Conservation (phyloP, 1,139 yeast species). For the Yamadazyma diospyri region DNA sequence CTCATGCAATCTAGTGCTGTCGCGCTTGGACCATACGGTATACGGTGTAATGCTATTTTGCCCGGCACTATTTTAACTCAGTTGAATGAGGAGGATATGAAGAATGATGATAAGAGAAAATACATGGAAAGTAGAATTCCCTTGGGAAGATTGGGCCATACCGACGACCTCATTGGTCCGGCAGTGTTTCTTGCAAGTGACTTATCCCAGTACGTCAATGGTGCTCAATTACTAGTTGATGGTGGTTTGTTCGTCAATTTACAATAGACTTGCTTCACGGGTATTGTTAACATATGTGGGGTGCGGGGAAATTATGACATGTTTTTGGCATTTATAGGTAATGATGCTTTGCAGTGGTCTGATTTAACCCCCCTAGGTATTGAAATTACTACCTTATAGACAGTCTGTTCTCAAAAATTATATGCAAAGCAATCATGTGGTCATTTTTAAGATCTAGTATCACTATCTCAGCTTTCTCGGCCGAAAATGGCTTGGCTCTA, state of each 20-base stretch:
- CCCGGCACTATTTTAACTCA: conserved; percentile 45
- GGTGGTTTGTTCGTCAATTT: conserved; percentile 46
- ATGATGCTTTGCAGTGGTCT: too few species aligned
- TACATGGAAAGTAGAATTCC: conserved; percentile 44
- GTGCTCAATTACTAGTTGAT: conserved; percentile 44
- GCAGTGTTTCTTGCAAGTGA: conserved; percentile 46
- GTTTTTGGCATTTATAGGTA: too few species aligned
- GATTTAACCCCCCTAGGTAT: too few species aligned
- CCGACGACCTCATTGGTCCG: conserved; percentile 46
- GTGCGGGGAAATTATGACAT: too few species aligned
- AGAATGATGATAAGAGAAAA: conserved; percentile 23
- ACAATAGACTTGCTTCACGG: too few species aligned
- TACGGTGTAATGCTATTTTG: conserved; percentile 38
- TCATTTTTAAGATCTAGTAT: too few species aligned
- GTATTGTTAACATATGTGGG: too few species aligned
- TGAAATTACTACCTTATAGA: too few species aligned
- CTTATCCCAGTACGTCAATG: conserved; percentile 37
- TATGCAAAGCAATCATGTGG: too few species aligned
- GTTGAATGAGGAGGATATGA: conserved; percentile 35
- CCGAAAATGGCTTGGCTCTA: too few species aligned
- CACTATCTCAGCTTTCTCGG: too few species aligned
- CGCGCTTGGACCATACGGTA: conserved; percentile 38
- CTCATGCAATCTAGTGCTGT: conserved; percentile 43
- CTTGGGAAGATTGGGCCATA: conserved; percentile 39
- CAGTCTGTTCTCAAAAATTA: too few species aligned